These are phyloP conservation scores for Eucalyptus cloeziana DNA, from an alignment of 345 rosid species.

Conservation along the genomic window DNA sequence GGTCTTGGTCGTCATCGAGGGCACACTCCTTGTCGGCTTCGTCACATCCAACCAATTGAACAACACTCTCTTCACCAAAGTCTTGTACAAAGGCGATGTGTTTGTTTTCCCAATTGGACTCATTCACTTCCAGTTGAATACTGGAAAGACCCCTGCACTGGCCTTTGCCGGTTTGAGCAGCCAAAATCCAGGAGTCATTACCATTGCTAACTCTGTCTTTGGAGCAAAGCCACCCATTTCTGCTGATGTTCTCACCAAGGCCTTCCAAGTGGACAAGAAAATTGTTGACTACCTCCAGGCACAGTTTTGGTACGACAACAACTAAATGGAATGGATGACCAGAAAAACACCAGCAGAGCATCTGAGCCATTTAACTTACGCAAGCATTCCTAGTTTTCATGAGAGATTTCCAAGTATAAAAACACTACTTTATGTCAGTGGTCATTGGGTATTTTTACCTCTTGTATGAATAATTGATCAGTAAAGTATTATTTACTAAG, in stretches of 20 bases:
- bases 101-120: conserved; percentile 1
- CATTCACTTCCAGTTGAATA: conserved; percentile 1
- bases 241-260: conserved; percentile 11
- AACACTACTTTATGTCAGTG: no score
- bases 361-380: no score
- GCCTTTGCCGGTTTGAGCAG: neutral
- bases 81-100: neutral
- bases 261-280: conserved; percentile 17
- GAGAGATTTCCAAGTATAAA: no score
- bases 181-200: neutral
- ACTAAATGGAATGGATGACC: neutral
- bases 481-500: no score
- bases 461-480: no score
- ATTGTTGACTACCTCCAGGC: conserved; percentile 8
- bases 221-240: conserved; percentile 1
- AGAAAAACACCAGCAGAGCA: no score
- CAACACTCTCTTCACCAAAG: conserved; percentile 1
- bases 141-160: neutral
- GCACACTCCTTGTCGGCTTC: neutral
- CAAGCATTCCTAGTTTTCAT: no score
- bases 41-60: conserved; percentile 1
- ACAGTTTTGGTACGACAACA: conserved; percentile 5
- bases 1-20: neutral
- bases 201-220: neutral
- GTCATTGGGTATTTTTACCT: no score